Evolutionary conservation across 2,329 filamentous ascomycete genomes (phyloP).

Genomic region (Ophidiomyces ophidiicola): DNA sequence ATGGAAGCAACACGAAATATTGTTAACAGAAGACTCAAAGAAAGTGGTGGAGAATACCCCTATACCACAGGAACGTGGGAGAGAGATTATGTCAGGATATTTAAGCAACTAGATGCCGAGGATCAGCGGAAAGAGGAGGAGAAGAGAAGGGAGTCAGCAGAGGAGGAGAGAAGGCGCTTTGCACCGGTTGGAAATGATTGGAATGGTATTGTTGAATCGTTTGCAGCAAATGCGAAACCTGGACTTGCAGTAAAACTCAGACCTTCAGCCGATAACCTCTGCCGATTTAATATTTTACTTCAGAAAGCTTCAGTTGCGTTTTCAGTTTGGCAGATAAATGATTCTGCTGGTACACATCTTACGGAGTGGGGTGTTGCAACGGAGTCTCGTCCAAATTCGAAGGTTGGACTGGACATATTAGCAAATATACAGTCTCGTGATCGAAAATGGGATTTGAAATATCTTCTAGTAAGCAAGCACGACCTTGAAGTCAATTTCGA

Average conservation of each 20-base stretch:
- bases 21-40: conserved; percentile 26
- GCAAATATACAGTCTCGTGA: conserved; percentile 26
- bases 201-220: conserved; percentile 25
- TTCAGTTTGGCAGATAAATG: conserved; percentile 22
- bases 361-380: conserved; percentile 26
- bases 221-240: conserved; percentile 20
- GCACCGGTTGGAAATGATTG: conserved; percentile 24
- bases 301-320: conserved; percentile 27
- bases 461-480: conserved; percentile 29
- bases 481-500: no score
- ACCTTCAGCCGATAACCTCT: conserved; percentile 19
- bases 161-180: conserved; percentile 21
- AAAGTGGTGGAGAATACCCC: conserved; percentile 28
- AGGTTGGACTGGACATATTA: conserved; percentile 26
- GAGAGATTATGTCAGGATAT: conserved; percentile 29
- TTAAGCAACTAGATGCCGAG: conserved; percentile 23
- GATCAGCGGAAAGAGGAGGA: conserved; percentile 22
- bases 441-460: conserved; percentile 30
- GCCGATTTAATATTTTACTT: conserved; percentile 20
- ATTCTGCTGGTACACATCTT: conserved; percentile 8
- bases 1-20: conserved; percentile 30
- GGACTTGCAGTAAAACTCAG: conserved; percentile 22
- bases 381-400: conserved; percentile 19
- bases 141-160: conserved; percentile 20
- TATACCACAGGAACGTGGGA: conserved; percentile 32